Evolutionary conservation across 2,329 filamentous ascomycete species (phyloP).

Genomic region (Endoconidiophora laricicola): DNA sequence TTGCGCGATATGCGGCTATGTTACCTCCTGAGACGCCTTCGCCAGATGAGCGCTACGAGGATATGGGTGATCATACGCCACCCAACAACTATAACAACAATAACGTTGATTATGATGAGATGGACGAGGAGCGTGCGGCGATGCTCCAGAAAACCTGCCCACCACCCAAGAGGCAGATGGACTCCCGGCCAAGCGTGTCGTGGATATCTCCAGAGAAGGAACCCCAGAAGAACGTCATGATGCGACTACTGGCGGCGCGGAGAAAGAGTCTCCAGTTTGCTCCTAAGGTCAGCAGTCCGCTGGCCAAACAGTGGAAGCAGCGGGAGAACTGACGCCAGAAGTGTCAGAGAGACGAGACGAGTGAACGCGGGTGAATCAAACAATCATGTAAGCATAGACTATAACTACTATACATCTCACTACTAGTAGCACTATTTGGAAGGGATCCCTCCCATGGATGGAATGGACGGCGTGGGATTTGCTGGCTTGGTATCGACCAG

Average conservation of each 20-base stretch:
- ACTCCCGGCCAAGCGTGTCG: slow-evolving; percentile 8
- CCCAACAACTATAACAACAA: slow-evolving; percentile 15
- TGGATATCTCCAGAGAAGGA: slow-evolving; percentile 30
- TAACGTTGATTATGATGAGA: slow-evolving; percentile 32
- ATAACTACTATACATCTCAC: not conserved
- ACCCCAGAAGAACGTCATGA: slow-evolving; percentile 36
- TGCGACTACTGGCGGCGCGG: slow-evolving; percentile 52
- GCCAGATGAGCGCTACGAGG: slow-evolving; percentile 19
- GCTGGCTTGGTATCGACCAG: no score
- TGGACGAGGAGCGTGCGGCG: slow-evolving; percentile 1
- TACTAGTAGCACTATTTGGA: not conserved
- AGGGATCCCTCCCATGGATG: not conserved
- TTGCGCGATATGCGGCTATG: slow-evolving; percentile 35
- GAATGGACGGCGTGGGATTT: no score
- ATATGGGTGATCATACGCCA: not conserved
- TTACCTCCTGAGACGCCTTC: slow-evolving; percentile 30
- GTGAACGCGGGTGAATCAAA: not conserved
- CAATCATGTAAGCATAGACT: not conserved
- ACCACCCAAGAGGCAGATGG: slow-evolving; percentile 14
- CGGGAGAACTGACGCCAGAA: not conserved
- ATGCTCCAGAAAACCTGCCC: slow-evolving; percentile 26
- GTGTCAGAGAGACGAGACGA: no score
- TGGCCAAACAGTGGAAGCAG: slow-evolving; percentile 39
- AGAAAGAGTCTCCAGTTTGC: slow-evolving; percentile 66
- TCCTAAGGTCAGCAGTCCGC: slow-evolving; percentile 56